phyloP scores from a whole-genome alignment of 306 rosid species.

The Dryas drummondii region DNA sequence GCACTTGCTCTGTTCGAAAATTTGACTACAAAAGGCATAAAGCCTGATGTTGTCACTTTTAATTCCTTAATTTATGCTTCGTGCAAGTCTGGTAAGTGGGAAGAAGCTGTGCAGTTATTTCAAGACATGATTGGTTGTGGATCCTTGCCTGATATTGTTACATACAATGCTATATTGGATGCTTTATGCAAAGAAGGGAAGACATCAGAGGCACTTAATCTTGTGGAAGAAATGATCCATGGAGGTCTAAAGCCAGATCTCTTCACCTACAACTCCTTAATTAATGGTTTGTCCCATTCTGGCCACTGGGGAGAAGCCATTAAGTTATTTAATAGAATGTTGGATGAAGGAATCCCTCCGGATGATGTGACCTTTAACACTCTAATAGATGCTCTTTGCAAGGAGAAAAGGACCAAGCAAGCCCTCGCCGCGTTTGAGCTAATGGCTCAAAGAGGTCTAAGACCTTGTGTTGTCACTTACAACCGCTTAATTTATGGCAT shows the following conservation, averaged over 20 bases:
- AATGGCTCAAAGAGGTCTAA: neutral
- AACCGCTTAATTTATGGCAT: too few species aligned
- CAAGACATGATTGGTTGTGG: neutral
- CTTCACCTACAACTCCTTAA: constrained; percentile 33
- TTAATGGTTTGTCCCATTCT: constrained; percentile 21
- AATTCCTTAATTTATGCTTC: neutral
- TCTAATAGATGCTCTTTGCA: neutral
- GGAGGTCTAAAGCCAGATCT: constrained; percentile 14
- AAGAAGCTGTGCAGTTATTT: neutral
- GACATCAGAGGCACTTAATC: neutral
- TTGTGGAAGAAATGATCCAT: neutral
- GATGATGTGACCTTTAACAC: neutral
- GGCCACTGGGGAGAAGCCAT: constrained; percentile 21
- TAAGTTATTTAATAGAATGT: constrained; percentile 18
- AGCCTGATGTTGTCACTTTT: neutral
- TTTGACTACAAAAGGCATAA: too few species aligned
- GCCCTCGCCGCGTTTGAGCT: neutral
- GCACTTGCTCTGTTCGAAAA: neutral
- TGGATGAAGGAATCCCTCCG: neutral
- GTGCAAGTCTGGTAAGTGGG: constrained; percentile 12
- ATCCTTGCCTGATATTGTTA: neutral
- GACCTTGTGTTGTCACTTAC: neutral
- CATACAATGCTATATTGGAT: constrained; percentile 25
- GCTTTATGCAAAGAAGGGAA: constrained; percentile 38
- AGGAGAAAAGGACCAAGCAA: neutral